phyloP scores from a whole-genome alignment of 2,329 filamentous ascomycete genomes.

The Gremmenia infestans region DNA sequence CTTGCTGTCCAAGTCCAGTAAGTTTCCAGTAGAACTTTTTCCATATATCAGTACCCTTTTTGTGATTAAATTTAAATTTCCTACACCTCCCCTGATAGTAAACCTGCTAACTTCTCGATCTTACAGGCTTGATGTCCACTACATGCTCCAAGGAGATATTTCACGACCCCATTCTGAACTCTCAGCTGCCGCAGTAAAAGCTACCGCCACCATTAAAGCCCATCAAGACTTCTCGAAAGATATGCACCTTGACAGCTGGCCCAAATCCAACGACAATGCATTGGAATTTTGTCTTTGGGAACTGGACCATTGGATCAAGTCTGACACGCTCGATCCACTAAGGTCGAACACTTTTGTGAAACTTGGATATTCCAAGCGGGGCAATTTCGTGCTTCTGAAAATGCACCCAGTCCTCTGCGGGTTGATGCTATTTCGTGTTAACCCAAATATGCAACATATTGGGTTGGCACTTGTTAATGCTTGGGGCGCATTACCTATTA shows the following conservation, averaged over 20 bases:
- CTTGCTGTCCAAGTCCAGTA: conserved; percentile 3
- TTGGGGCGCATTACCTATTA: background rate
- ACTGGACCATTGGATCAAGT: background rate
- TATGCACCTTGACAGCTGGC: background rate
- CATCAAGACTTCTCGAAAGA: background rate
- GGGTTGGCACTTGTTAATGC: background rate
- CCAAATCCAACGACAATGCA: background rate
- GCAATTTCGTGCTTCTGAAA: background rate
- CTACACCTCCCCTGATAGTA: background rate
- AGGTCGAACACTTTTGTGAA: background rate
- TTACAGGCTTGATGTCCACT: background rate
- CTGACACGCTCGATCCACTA: background rate
- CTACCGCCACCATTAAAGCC: background rate
- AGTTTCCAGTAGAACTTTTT: background rate
- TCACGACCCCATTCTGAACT: background rate
- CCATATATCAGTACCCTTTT: background rate
- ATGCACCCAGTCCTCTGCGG: conserved; percentile 2
- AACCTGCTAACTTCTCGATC: background rate
- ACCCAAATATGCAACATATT: background rate
- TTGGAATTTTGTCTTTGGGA: background rate
- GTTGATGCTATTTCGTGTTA: conserved; percentile 1
- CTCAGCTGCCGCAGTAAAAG: background rate
- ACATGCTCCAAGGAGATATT: background rate
- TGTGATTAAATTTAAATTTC: background rate
- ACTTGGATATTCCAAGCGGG: background rate